Conservation (phyloP, 495 filamentous ascomycete species). For the Evernia prunastri region DNA sequence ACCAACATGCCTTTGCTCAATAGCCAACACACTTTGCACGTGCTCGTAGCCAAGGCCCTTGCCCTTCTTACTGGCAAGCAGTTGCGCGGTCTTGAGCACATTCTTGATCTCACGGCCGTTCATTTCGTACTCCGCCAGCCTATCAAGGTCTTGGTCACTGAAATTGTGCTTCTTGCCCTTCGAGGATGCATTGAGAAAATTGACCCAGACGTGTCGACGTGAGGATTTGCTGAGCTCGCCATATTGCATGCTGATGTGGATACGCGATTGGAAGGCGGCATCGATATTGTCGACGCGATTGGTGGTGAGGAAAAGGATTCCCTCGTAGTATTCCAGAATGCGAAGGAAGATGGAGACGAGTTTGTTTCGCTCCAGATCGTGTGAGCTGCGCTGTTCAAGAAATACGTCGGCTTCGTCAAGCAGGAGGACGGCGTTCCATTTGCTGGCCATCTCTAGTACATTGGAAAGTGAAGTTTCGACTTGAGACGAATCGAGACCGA, state of each 20-base stretch:
- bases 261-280: slow-evolving; percentile 39
- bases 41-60: slow-evolving; percentile 36
- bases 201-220: slow-evolving; percentile 21
- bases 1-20: slow-evolving; percentile 26
- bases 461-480: slow-evolving; percentile 25
- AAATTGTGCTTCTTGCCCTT: slow-evolving; percentile 23
- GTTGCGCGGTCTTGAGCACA: slow-evolving; percentile 50
- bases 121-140: slow-evolving; percentile 41
- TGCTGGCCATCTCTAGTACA: slow-evolving; percentile 26
- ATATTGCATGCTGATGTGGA: slow-evolving; percentile 41
- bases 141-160: slow-evolving; percentile 36
- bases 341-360: slow-evolving; percentile 44
- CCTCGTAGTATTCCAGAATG: slow-evolving; percentile 35
- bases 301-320: slow-evolving; percentile 35
- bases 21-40: slow-evolving; percentile 42
- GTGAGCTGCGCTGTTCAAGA: slow-evolving; percentile 43
- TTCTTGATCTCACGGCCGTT: slow-evolving; percentile 64
- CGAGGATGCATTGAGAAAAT: slow-evolving; percentile 15
- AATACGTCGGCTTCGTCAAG: slow-evolving; percentile 67
- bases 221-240: slow-evolving; percentile 29
- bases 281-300: slow-evolving; percentile 42
- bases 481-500: slow-evolving; percentile 18
- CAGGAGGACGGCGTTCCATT: slow-evolving; percentile 39
- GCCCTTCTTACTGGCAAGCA: slow-evolving; percentile 36
- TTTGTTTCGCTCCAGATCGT: slow-evolving; percentile 49